A percentile compares a stretch with the other conserved stretches of the same genome.
phyloP scores from a whole-genome alignment of 2,329 filamentous ascomycete genomes.

The Calonectria pteridis region DNA sequence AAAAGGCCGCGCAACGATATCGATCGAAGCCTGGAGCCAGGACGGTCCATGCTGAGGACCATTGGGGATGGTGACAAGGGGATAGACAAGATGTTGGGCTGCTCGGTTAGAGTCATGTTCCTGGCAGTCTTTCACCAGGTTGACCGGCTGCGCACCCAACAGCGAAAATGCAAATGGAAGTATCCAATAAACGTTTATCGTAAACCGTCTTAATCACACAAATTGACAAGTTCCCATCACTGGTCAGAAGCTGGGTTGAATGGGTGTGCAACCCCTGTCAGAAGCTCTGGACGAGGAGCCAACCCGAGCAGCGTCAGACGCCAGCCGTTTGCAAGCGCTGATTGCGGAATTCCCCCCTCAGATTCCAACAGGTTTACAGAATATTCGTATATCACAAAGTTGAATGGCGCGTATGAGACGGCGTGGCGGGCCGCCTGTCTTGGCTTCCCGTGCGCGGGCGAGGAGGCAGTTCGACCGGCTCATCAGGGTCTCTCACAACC shows the following conservation, averaged over 20 bases:
- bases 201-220: neutral
- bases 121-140: neutral
- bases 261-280: constrained; percentile 14
- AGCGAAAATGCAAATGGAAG: neutral
- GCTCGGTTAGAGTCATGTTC: neutral
- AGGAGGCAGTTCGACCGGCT: neutral
- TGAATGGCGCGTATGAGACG: neutral
- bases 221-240: neutral
- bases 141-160: neutral
- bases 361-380: neutral
- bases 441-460: neutral
- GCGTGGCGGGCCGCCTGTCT: neutral
- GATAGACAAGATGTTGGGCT: neutral
- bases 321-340: neutral
- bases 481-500: neutral
- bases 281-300: neutral
- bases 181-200: neutral
- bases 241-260: neutral
- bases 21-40: neutral
- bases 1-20: no score
- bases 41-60: neutral
- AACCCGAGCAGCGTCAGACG: neutral
- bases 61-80: neutral
- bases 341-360: neutral
- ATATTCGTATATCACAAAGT: neutral